Evolutionary conservation across 2,329 filamentous ascomycete genomes (phyloP), one percentile per base, ranked within the genome.

Genomic region (Cladobotryum mycophilum): DNA sequence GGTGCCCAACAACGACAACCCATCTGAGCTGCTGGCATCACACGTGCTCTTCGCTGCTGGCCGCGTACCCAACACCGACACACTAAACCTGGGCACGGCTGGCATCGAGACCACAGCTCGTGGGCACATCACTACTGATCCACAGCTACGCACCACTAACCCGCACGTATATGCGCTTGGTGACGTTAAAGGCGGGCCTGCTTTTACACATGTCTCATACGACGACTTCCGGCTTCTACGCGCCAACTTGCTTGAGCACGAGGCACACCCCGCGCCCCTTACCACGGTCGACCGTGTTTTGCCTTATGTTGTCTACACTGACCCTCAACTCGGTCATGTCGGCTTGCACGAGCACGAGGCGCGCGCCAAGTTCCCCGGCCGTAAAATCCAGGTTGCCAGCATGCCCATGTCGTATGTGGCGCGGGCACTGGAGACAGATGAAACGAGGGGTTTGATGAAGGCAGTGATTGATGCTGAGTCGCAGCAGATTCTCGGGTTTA

Each of bases 201-300:
- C 74, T 13, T 80, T 80, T 60, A 80, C 77, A 2, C 77, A 80
- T 61, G 71, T 80, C 55, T 76, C 74, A 3, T 80, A 79, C 63
- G 76, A 80, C 60, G 76, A 80, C 62, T 78, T 71, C 59, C 74
- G 77, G 49, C 72, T 81, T 60, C 57, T 80, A 42, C 67, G 70
- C 20, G 62, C 67, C 53, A 78, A 76, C 53, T 8, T 30, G 25
- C 25, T 30, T 8, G 25, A 30, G 25, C 25, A 11, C 25, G 25
- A 30, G 9, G 25, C 25, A 8, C 25, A 30, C 25, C 25, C 25
- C 25, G 25, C 25, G 9, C 25, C 25, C 4, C 57, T 78, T 43
- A 55, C 53, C 1, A 51, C 48, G 1, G 22, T 14, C 2, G 45
- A 49, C 9, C 50, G 55, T 11, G 35, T 55, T 14, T 4, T 56